Evolutionary conservation across 164 flowering plant species (phyloP).

Genomic region (Litsea cubeba): DNA sequence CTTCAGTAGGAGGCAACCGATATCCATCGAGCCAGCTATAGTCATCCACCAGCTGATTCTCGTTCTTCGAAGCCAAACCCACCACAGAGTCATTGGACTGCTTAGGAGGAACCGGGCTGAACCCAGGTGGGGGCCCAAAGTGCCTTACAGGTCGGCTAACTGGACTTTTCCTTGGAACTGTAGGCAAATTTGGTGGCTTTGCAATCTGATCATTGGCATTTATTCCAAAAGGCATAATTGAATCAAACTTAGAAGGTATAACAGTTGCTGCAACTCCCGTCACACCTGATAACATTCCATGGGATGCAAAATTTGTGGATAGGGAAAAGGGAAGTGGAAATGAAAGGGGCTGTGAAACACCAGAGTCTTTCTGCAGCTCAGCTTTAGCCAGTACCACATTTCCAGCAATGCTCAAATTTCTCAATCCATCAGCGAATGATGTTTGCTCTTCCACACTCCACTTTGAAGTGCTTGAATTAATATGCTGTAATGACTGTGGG

Average conservation of each 20-base stretch:
- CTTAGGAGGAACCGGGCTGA: conserved; percentile 50
- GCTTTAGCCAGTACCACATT: conserved; percentile 35
- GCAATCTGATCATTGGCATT: conserved; percentile 19
- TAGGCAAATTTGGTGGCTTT: conserved; percentile 26
- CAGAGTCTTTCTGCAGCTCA: conserved; percentile 30
- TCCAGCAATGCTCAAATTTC: conserved; percentile 41
- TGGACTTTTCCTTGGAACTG: conserved; percentile 48
- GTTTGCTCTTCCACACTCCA: conserved; percentile 48
- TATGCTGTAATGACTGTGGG: conserved; percentile 27
- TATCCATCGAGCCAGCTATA: conserved; percentile 92
- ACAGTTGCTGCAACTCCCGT: conserved; percentile 27
- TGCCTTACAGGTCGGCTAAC: conserved; percentile 83
- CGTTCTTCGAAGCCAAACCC: conserved; percentile 27
- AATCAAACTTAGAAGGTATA: conserved; percentile 42
- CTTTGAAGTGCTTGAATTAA: conserved; percentile 31
- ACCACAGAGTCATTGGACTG: conserved; percentile 31
- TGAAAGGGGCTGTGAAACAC: conserved; percentile 25
- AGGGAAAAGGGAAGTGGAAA: conserved; percentile 37
- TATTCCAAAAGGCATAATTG: conserved; percentile 31
- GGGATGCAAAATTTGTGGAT: conserved; percentile 18
- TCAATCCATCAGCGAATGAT: conserved; percentile 41
- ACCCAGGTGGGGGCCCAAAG: conserved; percentile 93
- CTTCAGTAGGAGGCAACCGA: conserved; percentile 40
- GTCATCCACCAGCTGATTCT: conserved; percentile 52
- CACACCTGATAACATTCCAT: conserved; percentile 22